A percentile compares a stretch with the other conserved stretches of the same genome.
Evolutionary conservation across 2,329 filamentous ascomycete species (phyloP).

Genomic region (Paraconiothyrium sp.): DNA sequence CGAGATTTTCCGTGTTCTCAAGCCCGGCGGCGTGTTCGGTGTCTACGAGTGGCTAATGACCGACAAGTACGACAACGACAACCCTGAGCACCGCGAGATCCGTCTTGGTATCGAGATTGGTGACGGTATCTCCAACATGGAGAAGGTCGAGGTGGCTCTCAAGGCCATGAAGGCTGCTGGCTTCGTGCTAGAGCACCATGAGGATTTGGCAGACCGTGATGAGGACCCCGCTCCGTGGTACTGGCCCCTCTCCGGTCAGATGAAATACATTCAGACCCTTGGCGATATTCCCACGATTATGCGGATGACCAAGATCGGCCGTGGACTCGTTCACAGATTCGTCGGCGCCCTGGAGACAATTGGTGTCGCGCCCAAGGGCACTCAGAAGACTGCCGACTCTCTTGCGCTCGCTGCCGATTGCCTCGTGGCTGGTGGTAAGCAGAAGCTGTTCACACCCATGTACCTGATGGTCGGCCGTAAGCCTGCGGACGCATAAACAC

Average conservation of each 20-base stretch:
- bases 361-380: conserved; percentile 79
- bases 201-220: conserved; percentile 82
- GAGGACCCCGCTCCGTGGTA: conserved; percentile 85
- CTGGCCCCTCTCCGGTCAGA: conserved; percentile 86
- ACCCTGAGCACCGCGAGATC: conserved; percentile 86
- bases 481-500: conserved; percentile 60
- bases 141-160: conserved; percentile 81
- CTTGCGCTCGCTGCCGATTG: conserved; percentile 83
- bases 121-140: conserved; percentile 98
- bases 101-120: conserved; percentile 95
- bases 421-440: conserved; percentile 83
- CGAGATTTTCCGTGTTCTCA: conserved; percentile 93
- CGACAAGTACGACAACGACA: conserved; percentile 88
- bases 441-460: conserved; percentile 98
- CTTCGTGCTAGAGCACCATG: conserved; percentile 82
- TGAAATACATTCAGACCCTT: conserved; percentile 81
- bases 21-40: conserved; percentile 94
- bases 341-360: conserved; percentile 80
- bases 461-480: conserved; percentile 96
- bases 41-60: conserved; percentile 99
- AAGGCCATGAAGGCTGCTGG: conserved; percentile 86
- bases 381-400: conserved; percentile 94
- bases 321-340: conserved; percentile 77
- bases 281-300: conserved; percentile 84
- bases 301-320: conserved; percentile 88